Evolutionary conservation across 352 stramenopile genomes (phyloP).

Genomic region (Phytophthora sp.): DNA sequence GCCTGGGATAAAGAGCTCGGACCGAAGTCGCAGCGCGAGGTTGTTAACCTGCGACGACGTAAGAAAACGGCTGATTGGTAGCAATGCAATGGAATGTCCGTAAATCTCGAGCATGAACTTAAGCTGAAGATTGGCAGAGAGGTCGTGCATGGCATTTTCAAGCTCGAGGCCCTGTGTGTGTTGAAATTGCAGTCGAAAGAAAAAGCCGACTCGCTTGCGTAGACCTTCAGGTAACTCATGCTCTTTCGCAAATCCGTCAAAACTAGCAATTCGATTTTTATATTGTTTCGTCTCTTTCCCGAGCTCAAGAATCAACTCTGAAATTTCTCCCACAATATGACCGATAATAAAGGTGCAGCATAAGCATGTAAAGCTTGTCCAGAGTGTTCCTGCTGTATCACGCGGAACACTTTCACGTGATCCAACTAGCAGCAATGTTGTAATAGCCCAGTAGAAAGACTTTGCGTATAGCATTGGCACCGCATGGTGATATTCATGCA

Average conservation of each 20-base stretch:
- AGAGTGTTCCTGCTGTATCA: constrained; percentile 49
- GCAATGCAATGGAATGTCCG: constrained; percentile 43
- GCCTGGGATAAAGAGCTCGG: constrained; percentile 75
- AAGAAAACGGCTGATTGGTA: constrained; percentile 70
- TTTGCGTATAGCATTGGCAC: constrained; percentile 59
- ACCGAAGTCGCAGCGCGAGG: constrained; percentile 59
- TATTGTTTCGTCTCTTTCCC: constrained; percentile 78
- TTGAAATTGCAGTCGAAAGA: constrained; percentile 67
- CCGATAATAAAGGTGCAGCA: constrained; percentile 79
- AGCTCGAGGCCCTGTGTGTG: constrained; percentile 56
- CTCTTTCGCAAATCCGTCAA: constrained; percentile 77
- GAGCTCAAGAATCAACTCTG: constrained; percentile 76
- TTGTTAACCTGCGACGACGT: constrained; percentile 69
- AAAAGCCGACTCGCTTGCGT: constrained; percentile 58
- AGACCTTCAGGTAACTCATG: constrained; percentile 54
- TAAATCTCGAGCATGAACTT: constrained; percentile 84
- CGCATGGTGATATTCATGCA: constrained; percentile 66
- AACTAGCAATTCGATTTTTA: constrained; percentile 71
- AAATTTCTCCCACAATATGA: constrained; percentile 75
- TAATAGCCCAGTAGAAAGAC: constrained; percentile 79
- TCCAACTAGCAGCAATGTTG: constrained; percentile 63
- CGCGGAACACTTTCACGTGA: constrained; percentile 65
- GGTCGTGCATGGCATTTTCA: constrained; percentile 55
- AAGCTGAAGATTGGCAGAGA: constrained; percentile 71
- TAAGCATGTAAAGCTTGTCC: constrained; percentile 63